Percentiles rank a stretch among this genome's conserved stretches.
Conservation (phyloP, 2,329 filamentous ascomycete species). For the Orbilia quercus region DNA sequence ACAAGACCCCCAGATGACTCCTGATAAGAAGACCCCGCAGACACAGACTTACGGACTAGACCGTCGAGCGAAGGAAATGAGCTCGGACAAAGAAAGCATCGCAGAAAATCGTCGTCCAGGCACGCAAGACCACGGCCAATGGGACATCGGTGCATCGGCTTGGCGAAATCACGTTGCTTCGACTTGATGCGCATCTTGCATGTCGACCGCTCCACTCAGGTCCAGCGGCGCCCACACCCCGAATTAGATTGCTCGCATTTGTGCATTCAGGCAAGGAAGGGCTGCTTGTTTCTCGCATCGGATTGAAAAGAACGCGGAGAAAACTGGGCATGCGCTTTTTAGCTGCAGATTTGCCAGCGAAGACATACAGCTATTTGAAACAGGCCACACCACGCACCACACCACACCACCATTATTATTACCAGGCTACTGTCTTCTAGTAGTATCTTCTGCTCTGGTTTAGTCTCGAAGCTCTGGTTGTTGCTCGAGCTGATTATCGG, state of each 20-base stretch:
- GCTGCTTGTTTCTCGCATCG: slow-evolving; percentile 33
- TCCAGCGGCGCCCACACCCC: slow-evolving; percentile 39
- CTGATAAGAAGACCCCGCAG: too few species aligned
- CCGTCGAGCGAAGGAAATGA: too few species aligned
- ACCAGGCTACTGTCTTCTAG: slow-evolving; percentile 1
- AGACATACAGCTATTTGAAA: slow-evolving; percentile 57
- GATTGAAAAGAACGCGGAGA: slow-evolving; percentile 55
- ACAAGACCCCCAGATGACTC: too few species aligned
- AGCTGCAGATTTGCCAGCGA: slow-evolving; percentile 57
- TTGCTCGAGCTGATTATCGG: too few species aligned
- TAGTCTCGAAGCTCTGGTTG: slow-evolving; percentile 7
- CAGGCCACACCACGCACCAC: slow-evolving; percentile 48
- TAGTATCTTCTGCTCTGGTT: too few species aligned
- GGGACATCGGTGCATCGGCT: slow-evolving; percentile 7
- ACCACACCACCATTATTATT: slow-evolving; percentile 30
- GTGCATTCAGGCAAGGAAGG: slow-evolving; percentile 10
- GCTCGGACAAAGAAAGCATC: background rate
- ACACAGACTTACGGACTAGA: too few species aligned
- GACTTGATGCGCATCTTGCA: slow-evolving; percentile 54
- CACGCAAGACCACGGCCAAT: slow-evolving; percentile 19
- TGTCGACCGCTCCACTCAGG: slow-evolving; percentile 17
- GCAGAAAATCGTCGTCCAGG: slow-evolving; percentile 6
- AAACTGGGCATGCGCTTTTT: slow-evolving; percentile 12
- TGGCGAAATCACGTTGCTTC: slow-evolving; percentile 55
- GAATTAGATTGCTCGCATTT: background rate